These are phyloP conservation scores for Pythium sukuiense DNA, from an alignment of 352 stramenopile genomes.

Conservation along the genomic window DNA sequence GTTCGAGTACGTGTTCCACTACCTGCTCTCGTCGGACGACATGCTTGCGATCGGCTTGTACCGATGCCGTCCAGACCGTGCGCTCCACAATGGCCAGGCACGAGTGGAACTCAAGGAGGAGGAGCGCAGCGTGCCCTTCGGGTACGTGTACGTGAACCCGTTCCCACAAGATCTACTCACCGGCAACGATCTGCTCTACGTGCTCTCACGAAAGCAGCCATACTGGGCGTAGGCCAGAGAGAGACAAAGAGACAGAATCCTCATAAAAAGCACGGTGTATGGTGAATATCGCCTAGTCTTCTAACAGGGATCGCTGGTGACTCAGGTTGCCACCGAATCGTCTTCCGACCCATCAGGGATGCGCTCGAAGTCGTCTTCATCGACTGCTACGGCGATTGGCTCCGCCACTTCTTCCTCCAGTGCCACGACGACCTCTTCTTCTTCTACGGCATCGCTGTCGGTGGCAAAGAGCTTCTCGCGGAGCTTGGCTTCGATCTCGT, in stretches of 20 bases:
- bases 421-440: constrained; percentile 16
- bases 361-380: constrained; percentile 22
- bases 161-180: constrained; percentile 71
- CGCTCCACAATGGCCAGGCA: constrained; percentile 31
- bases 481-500: constrained; percentile 71
- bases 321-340: background rate
- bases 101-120: constrained; percentile 61
- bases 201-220: constrained; percentile 80
- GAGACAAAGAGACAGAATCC: background rate
- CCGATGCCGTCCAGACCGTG: constrained; percentile 59
- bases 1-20: constrained; percentile 85
- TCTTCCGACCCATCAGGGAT: constrained; percentile 17
- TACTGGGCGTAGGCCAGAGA: constrained; percentile 42
- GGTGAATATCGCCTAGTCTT: background rate
- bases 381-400: background rate
- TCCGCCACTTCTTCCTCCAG: background rate
- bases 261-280: constrained; percentile 2
- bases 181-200: constrained; percentile 83
- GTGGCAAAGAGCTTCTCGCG: constrained; percentile 61
- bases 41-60: constrained; percentile 81
- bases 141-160: constrained; percentile 85
- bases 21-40: constrained; percentile 75
- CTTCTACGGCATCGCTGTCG: constrained; percentile 13
- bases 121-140: constrained; percentile 72
- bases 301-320: background rate